Conservation (phyloP, 2,329 filamentous ascomycete genomes). For the Biscogniauxia sp. region DNA sequence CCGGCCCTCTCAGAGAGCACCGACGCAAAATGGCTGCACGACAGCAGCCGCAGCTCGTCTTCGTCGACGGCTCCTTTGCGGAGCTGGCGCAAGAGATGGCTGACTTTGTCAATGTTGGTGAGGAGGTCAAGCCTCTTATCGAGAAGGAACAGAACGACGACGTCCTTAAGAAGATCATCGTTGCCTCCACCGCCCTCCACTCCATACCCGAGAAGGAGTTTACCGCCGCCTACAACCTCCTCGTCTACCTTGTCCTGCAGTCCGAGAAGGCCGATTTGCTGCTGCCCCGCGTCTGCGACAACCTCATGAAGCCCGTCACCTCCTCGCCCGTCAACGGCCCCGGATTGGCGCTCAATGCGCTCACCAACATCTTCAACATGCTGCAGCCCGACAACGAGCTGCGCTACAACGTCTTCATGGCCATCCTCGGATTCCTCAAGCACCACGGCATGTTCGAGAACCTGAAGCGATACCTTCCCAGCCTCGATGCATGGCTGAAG, state of each 20-base stretch:
- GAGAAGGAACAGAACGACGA: slow-evolving; percentile 78
- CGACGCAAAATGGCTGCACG: slow-evolving; percentile 31
- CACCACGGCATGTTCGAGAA: slow-evolving; percentile 75
- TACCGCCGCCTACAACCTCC: slow-evolving; percentile 91
- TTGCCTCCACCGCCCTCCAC: slow-evolving; percentile 74
- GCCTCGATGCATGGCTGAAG: slow-evolving; percentile 77
- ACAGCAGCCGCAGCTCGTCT: slow-evolving; percentile 58
- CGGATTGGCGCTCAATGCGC: slow-evolving; percentile 81
- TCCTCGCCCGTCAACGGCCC: slow-evolving; percentile 83
- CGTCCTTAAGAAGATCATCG: slow-evolving; percentile 83
- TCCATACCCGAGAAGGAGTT: slow-evolving; percentile 94
- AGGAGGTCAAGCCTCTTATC: slow-evolving; percentile 72
- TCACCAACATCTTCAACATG: slow-evolving; percentile 97
- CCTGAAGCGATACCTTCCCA: slow-evolving; percentile 78
- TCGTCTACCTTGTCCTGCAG: slow-evolving; percentile 89
- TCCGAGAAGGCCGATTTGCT: slow-evolving; percentile 81
- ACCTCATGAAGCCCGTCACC: slow-evolving; percentile 82
- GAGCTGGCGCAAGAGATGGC: slow-evolving; percentile 94
- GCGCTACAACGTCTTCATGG: slow-evolving; percentile 86
- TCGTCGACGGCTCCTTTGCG: slow-evolving; percentile 88
- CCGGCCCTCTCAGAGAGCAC: background rate
- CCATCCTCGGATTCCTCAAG: slow-evolving; percentile 82
- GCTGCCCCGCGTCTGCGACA: slow-evolving; percentile 83
- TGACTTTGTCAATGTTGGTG: slow-evolving; percentile 83
- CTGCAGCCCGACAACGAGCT: slow-evolving; percentile 72